These are phyloP conservation scores for Gossypium raimondii DNA, from an alignment of 345 rosid species.

Conservation along the genomic window DNA sequence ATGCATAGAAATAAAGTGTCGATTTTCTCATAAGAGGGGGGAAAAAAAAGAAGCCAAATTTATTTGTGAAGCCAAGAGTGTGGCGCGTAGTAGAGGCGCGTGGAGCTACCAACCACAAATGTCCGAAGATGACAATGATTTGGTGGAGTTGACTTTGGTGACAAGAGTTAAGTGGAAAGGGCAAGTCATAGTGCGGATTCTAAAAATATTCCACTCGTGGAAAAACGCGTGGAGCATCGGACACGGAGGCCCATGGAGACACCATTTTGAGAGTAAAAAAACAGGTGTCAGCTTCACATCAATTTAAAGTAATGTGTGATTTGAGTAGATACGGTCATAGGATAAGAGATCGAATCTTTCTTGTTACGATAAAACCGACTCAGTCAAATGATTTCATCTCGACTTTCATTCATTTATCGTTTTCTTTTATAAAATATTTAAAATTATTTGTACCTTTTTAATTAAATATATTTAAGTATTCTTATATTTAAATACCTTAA, in stretches of 20 bases:
- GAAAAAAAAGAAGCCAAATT: not conserved
- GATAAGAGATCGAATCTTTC: not conserved
- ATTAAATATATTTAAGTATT: too few species aligned
- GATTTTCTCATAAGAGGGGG: not conserved
- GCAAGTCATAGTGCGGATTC: not conserved
- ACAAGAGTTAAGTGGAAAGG: not conserved
- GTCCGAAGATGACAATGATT: not conserved
- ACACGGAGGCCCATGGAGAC: not conserved
- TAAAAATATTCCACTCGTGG: not conserved
- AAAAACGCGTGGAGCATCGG: slow-evolving; percentile 20
- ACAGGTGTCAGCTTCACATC: slow-evolving; percentile 4
- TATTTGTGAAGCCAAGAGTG: not conserved
- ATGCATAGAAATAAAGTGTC: too few species aligned
- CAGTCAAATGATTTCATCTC: not conserved
- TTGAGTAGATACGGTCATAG: not conserved
- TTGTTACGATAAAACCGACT: not conserved
- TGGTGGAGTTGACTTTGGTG: not conserved
- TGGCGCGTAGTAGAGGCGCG: not conserved
- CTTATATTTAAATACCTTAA: too few species aligned
- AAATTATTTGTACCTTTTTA: too few species aligned
- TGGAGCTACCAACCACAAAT: not conserved
- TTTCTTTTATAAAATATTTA: too few species aligned
- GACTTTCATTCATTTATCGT: too few species aligned
- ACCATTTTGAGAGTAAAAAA: not conserved
- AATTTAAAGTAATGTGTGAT: not conserved